phyloP scores from a whole-genome alignment of 176 grass and related monocot species.

The Rhipidocladum racemiflorum region DNA sequence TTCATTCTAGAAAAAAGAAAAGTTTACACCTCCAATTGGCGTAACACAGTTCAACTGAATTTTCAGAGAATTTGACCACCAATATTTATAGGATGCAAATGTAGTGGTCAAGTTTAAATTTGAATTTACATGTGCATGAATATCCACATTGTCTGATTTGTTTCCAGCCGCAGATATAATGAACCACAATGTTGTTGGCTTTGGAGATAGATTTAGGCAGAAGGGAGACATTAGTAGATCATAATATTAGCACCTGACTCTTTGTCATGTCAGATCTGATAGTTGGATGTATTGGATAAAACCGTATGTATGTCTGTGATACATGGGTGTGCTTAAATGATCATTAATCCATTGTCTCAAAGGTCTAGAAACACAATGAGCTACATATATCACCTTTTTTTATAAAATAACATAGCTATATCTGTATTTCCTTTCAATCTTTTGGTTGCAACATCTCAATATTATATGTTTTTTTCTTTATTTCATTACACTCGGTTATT shows the following conservation, averaged over 20 bases:
- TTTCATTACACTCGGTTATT: too few relatives aligned
- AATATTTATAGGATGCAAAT: neutral
- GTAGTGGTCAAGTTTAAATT: neutral
- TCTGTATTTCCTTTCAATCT: constrained; percentile 4
- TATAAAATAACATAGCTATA: neutral
- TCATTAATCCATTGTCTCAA: neutral
- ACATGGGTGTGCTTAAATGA: neutral
- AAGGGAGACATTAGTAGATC: neutral
- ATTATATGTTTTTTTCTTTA: neutral
- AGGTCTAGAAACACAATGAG: neutral
- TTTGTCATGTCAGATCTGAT: neutral
- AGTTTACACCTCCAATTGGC: too few relatives aligned
- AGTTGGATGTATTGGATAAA: neutral
- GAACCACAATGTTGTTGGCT: neutral
- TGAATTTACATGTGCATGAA: neutral
- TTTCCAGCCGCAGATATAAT: neutral
- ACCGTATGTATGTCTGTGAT: neutral
- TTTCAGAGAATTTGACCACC: neutral
- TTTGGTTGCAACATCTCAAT: neutral
- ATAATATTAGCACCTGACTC: neutral
- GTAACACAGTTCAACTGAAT: too few relatives aligned
- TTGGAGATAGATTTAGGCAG: neutral
- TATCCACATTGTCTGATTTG: neutral
- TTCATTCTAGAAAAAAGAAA: too few relatives aligned
- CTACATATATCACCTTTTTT: neutral